phyloP scores from a whole-genome alignment of 2,329 filamentous ascomycete genomes.

The Fusarium newnesense region DNA sequence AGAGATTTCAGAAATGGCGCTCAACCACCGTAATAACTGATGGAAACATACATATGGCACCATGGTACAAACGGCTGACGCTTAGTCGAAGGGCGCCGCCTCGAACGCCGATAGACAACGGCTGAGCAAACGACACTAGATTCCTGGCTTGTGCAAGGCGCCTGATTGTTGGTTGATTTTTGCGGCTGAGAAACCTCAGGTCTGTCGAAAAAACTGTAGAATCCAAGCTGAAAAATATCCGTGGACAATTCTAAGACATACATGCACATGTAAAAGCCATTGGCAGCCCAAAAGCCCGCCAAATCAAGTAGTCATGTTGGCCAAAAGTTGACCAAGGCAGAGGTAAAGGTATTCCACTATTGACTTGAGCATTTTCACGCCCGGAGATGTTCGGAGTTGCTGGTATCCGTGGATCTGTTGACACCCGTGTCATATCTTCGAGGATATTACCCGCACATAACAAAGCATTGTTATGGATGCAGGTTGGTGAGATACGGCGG shows the following conservation, averaged over 20 bases:
- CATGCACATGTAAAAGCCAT: background rate
- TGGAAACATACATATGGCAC: background rate
- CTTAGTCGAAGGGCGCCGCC: background rate
- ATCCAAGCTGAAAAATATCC: background rate
- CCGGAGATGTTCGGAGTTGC: background rate
- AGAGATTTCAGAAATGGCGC: background rate
- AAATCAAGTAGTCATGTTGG: background rate
- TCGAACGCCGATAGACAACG: background rate
- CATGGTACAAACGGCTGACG: background rate
- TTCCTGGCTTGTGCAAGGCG: background rate
- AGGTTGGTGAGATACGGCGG: slow-evolving; percentile 1
- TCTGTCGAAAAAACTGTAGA: background rate
- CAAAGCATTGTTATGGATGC: background rate
- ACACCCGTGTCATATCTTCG: background rate
- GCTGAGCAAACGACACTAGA: slow-evolving; percentile 13
- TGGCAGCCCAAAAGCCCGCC: background rate
- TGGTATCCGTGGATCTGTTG: background rate
- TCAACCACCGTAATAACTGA: background rate
- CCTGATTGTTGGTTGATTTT: background rate
- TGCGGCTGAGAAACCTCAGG: background rate
- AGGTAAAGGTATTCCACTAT: background rate
- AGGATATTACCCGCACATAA: background rate
- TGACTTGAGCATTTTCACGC: background rate
- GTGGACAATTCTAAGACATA: background rate
- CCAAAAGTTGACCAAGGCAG: too few species aligned